A percentile compares a stretch with the other conserved stretches of the same genome.
phyloP scores from a whole-genome alignment of 495 filamentous ascomycete species.

The Hypomontagnella submonticulosa region DNA sequence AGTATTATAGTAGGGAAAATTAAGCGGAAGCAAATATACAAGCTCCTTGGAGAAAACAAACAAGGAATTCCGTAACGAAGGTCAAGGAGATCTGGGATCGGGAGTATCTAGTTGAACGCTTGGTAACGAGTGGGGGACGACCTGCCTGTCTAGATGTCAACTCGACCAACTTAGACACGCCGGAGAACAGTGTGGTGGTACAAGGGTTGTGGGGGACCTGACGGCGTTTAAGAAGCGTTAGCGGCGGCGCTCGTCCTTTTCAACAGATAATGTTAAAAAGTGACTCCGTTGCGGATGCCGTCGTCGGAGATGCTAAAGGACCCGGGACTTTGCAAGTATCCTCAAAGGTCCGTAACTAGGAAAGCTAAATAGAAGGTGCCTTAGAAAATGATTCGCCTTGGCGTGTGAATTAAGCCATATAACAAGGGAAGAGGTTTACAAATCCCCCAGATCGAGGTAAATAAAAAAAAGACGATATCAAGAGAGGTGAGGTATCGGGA shows the following conservation, averaged over 20 bases:
- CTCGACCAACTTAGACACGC: conserved; percentile 30
- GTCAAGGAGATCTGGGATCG: conserved; percentile 27
- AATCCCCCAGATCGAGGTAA: conserved; percentile 13
- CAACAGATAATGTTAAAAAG: conserved; percentile 12
- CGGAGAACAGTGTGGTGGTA: conserved; percentile 41
- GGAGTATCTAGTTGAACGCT: conserved; percentile 23
- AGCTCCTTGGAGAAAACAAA: conserved; percentile 7
- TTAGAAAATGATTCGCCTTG: conserved; percentile 18
- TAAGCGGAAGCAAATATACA: conserved; percentile 22
- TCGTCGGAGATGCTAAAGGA: conserved; percentile 20
- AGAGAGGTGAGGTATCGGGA: conserved; percentile 37
- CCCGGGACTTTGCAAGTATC: conserved; percentile 6
- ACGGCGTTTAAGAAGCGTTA: conserved; percentile 35
- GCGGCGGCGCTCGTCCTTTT: conserved; percentile 18
- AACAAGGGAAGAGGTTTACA: conserved; percentile 24
- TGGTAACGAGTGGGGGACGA: conserved; percentile 34
- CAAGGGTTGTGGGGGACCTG: conserved; percentile 36
- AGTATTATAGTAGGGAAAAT: conserved; percentile 27
- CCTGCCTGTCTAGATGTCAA: conserved; percentile 33
- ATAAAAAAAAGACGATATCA: conserved; percentile 38
- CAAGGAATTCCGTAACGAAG: conserved; percentile 26
- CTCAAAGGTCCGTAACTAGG: background rate
- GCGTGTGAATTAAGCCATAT: conserved; percentile 19
- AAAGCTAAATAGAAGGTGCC: conserved; percentile 18
- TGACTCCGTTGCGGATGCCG: conserved; percentile 18